Evolutionary conservation across 2,329 filamentous ascomycete genomes (phyloP), one percentile per base, ranked within the genome.

Genomic region (Apiospora phragmitis): DNA sequence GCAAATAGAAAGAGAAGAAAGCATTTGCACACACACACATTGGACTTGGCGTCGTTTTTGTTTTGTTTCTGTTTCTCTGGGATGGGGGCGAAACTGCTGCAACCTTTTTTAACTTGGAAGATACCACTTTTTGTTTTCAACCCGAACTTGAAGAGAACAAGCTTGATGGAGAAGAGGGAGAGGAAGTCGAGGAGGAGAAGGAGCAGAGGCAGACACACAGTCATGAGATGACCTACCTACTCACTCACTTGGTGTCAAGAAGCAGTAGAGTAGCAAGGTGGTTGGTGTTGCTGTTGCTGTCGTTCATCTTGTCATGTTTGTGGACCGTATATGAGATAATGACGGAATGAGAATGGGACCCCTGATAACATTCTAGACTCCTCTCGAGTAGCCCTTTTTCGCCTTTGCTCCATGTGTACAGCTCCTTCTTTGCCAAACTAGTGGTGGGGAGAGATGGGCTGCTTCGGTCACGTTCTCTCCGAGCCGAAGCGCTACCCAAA

Each of bases 321-420:
- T 32, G 51, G 66, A 29, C 26, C 43, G 43, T 59, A 66, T 49
- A 71, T 69, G 70, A 67, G 70, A 69, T 71, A 49, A 71, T 43
- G 70, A 71, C 67, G 32, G 38, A 71, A 69, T 71, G 70, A 71
- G 59, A 71, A 71, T 69, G 67, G 55, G 32, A 62, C 18, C 55
- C 55, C 29, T 32, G 55, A 62, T 62, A 38, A 62, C 55, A 62
- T 38, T 38, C 32, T 38, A 38, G 24, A 38, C 16, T 18, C 32
- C 32, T 38, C 55, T 38, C 38, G 21, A 12, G 9, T 21, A 32
- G 32, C 32, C 6, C 3, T 14, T 14, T 62, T 11, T 21, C n/a
- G 16, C 16, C 21, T n/a, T 14, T 62, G 32, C 14, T 11, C 18
- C 32, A 38, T 38, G 55, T 24, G 55, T n/a, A 47, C 18, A 9